Percentiles rank a stretch among this genome's conserved stretches.
Evolutionary conservation across 352 stramenopile species (phyloP).

Genomic region (Globisporangium splendens): DNA sequence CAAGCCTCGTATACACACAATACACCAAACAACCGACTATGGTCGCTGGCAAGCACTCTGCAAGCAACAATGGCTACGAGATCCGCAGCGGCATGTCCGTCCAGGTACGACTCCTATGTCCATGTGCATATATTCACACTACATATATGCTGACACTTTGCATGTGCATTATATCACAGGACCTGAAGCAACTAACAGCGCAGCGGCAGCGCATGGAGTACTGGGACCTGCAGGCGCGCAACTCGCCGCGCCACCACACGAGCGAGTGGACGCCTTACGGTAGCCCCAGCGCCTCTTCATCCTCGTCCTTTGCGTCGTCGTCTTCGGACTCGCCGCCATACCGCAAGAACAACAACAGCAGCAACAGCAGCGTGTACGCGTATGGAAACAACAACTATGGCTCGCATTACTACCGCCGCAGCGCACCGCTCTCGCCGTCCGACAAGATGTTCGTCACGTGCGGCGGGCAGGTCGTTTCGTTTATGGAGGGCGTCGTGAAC

Average conservation of each 20-base stretch:
- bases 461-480: conserved; percentile 72
- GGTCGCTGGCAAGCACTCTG: conserved; percentile 36
- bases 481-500: conserved; percentile 84
- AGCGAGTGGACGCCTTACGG: conserved; percentile 22
- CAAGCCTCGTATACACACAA: neutral
- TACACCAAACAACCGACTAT: conserved; percentile 22
- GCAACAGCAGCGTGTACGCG: too few relatives aligned
- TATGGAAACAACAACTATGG: conserved; percentile 14
- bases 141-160: too few relatives aligned
- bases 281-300: conserved; percentile 17
- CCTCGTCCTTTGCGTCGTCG: conserved; percentile 15
- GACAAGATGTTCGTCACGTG: conserved; percentile 83
- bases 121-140: conserved; percentile 3
- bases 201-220: conserved; percentile 72
- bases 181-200: conserved; percentile 80
- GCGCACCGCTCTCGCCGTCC: conserved; percentile 19
- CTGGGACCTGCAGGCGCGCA: conserved; percentile 43
- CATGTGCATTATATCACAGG: conserved; percentile 22
- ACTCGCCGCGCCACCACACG: conserved; percentile 34
- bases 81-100: conserved; percentile 85
- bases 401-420: conserved; percentile 10
- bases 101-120: conserved; percentile 29
- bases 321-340: conserved; percentile 15
- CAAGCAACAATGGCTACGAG: conserved; percentile 37
- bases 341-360: conserved; percentile 13